phyloP scores from a whole-genome alignment of 257 asterid species.

The Fraxinus quadrangulata region DNA sequence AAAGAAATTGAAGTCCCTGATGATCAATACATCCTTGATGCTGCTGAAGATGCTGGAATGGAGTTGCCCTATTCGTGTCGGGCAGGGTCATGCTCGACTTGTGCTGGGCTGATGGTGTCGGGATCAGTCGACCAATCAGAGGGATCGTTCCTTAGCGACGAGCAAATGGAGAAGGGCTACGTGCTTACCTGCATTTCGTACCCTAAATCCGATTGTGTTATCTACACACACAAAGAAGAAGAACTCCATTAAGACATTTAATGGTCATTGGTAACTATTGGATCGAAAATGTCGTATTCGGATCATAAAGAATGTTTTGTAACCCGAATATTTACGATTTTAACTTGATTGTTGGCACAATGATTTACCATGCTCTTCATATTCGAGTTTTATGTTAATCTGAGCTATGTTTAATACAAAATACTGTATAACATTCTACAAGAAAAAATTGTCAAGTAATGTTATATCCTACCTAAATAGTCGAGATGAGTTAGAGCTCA shows the following conservation, averaged over 20 bases:
- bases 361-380: not conserved
- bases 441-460: too few species aligned
- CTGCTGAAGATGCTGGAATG: conserved; percentile 43
- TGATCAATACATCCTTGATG: conserved; percentile 41
- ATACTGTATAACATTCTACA: too few species aligned
- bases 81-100: conserved; percentile 50
- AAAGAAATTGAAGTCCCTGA: conserved; percentile 41
- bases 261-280: not conserved
- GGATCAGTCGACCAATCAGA: conserved; percentile 53
- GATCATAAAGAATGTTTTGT: too few species aligned
- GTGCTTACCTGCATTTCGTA: conserved; percentile 41
- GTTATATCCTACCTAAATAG: too few species aligned
- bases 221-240: conserved; percentile 47
- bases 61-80: conserved; percentile 50
- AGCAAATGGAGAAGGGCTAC: conserved; percentile 42
- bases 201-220: conserved; percentile 43
- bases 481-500: not conserved
- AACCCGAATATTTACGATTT: not conserved
- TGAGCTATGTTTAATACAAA: too few species aligned
- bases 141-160: conserved; percentile 41
- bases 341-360: not conserved
- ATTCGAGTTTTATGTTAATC: not conserved
- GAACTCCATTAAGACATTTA: conserved; percentile 29
- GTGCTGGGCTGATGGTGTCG: conserved; percentile 34
- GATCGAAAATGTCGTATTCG: not conserved